Conservation (phyloP, 1,139 yeast genomes). For the Kodamaea ohmeri region DNA sequence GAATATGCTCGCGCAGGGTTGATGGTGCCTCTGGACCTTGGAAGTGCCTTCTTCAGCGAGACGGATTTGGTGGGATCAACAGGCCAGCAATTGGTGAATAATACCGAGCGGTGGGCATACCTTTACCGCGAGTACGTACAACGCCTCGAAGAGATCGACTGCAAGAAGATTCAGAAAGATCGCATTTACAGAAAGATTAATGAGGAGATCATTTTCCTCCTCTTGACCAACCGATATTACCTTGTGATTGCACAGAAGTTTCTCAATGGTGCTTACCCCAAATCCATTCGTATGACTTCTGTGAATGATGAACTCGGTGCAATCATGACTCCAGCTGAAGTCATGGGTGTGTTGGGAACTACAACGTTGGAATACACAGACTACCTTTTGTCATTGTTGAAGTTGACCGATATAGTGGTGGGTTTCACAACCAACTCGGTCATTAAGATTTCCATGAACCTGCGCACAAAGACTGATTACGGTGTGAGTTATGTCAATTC, state of each 20-base stretch:
- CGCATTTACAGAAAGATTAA: constrained; percentile 19
- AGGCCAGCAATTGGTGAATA: constrained; percentile 5
- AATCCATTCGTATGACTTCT: constrained; percentile 7
- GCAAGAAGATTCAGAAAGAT: constrained; percentile 22
- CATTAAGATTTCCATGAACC: constrained; percentile 23
- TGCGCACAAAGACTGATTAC: constrained; percentile 17
- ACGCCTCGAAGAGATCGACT: constrained; percentile 9
- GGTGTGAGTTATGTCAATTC: constrained; percentile 25
- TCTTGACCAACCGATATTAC: constrained; percentile 22
- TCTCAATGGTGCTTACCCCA: constrained; percentile 7
- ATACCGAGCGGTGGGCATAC: constrained; percentile 5
- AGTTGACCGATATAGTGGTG: constrained; percentile 25
- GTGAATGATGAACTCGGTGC: constrained; percentile 15
- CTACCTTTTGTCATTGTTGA: constrained; percentile 25
- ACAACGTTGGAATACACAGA: constrained; percentile 20
- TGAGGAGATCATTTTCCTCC: constrained; percentile 23
- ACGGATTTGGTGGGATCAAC: constrained; percentile 1
- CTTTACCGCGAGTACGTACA: constrained; percentile 4
- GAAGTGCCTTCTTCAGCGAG: constrained; percentile 5
- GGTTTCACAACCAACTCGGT: constrained; percentile 31
- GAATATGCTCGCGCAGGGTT: constrained; percentile 11
- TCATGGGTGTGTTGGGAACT: constrained; percentile 14
- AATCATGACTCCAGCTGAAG: constrained; percentile 22
- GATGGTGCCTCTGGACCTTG: constrained; percentile 10
- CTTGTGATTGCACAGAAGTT: constrained; percentile 16